These are phyloP conservation scores for Nothomitra cinnamomea DNA, from an alignment of 2,329 filamentous ascomycete species.

Conservation along the genomic window DNA sequence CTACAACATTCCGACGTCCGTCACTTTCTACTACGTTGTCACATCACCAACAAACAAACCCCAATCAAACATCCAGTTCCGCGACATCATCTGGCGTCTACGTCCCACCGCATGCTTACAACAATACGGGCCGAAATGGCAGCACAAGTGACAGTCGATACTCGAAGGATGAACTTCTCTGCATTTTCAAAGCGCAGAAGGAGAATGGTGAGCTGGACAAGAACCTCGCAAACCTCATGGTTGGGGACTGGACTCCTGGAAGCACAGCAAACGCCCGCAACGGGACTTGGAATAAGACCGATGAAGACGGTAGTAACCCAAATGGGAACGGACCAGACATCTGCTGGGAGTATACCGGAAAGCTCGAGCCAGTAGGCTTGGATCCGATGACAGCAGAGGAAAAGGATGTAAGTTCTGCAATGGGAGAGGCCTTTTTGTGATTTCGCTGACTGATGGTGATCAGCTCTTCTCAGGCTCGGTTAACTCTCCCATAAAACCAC, in stretches of 20 bases:
- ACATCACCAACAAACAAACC: constrained; percentile 24
- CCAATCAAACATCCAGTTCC: constrained; percentile 9
- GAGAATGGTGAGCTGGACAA: constrained; percentile 36
- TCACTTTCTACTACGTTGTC: constrained; percentile 38
- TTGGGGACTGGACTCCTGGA: constrained; percentile 64
- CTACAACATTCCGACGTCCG: constrained; percentile 48
- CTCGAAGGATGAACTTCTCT: constrained; percentile 61
- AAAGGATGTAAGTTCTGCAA: constrained; percentile 33
- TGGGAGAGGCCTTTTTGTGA: too few relatives aligned
- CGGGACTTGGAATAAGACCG: constrained; percentile 54
- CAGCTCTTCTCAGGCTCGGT: constrained; percentile 73
- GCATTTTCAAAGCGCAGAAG: constrained; percentile 47
- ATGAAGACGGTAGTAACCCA: constrained; percentile 46
- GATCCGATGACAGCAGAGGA: constrained; percentile 54
- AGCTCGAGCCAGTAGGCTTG: constrained; percentile 53
- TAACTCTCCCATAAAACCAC: constrained; percentile 83
- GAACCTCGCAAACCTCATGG: constrained; percentile 50
- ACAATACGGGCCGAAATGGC: constrained; percentile 33
- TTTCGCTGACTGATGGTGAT: constrained; percentile 8
- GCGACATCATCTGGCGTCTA: constrained; percentile 25
- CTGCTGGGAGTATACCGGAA: constrained; percentile 70
- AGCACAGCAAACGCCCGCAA: constrained; percentile 42
- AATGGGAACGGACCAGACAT: constrained; percentile 68
- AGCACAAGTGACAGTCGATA: constrained; percentile 44
- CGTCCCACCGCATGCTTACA: constrained; percentile 40